Evolutionary conservation across 163 green algal species (phyloP), one percentile per base, ranked within the genome.

Genomic region (Smithsoniella earleae): DNA sequence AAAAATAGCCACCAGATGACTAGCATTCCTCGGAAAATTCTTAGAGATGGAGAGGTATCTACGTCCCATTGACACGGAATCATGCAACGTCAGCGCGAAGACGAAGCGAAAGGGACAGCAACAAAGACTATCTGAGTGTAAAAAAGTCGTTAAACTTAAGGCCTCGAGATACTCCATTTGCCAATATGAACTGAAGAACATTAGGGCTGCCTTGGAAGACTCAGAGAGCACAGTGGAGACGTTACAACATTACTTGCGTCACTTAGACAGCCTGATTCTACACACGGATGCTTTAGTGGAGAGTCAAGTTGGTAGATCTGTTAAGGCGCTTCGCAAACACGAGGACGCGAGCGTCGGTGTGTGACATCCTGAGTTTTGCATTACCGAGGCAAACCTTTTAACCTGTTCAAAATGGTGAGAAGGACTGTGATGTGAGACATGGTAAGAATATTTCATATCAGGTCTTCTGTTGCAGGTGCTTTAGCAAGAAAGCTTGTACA

Each of bases 71-170:
- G n/a, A n/a, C n/a, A n/a, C n/a, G n/a, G n/a, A n/a, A n/a, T n/a
- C n/a, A n/a, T n/a, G n/a, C n/a, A n/a, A n/a, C n/a, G n/a, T n/a
- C n/a, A n/a, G n/a, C n/a, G n/a, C n/a, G n/a, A n/a, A n/a, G n/a
- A n/a, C n/a, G n/a, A n/a, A n/a, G n/a, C n/a, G n/a, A n/a, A n/a
- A n/a, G n/a, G n/a, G n/a, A n/a, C n/a, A n/a, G n/a, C 49, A 64
- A 27, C 31, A 64, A 13, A 64, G 33, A 27, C 13, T 64, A 8
- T 36, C 25, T 27, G 25, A 64, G 49, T 64, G 49, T 18, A 27
- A 25, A 25, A 64, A 64, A 64, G 49, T 64, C 33, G 49, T 64
- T 25, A 64, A 64, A 27, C 49, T 64, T 6, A 64, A 64, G 33
- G 49, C 49, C 8, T 64, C 49, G 33, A 64, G 33, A 27, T 27